Percentiles rank a stretch among this genome's conserved stretches.
phyloP scores from a whole-genome alignment of 2,329 filamentous ascomycete species.

The Amauroascus verrucosus region DNA sequence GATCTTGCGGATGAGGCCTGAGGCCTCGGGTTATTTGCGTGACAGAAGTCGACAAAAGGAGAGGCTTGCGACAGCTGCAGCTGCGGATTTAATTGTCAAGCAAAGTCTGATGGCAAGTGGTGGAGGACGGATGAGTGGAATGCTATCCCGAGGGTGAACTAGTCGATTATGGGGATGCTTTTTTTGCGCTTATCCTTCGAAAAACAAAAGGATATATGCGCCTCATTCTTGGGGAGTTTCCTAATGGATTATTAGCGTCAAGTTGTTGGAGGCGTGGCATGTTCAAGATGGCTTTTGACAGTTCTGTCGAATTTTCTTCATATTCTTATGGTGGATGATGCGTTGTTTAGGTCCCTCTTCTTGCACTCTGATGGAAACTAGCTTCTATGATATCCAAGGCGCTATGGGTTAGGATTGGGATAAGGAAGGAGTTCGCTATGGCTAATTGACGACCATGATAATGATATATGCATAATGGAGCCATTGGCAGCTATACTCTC shows the following conservation, averaged over 20 bases:
- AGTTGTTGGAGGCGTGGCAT: not conserved
- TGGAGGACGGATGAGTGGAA: conserved; percentile 44
- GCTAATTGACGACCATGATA: conserved; percentile 1
- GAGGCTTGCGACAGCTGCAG: conserved; percentile 75
- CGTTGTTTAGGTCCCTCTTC: not conserved
- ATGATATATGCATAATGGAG: not conserved
- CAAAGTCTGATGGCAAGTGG: conserved; percentile 65
- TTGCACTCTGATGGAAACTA: not conserved
- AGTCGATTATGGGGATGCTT: not conserved
- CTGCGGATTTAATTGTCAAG: conserved; percentile 86
- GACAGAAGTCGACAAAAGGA: conserved; percentile 91
- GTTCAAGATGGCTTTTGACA: not conserved
- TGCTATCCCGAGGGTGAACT: conserved; percentile 18
- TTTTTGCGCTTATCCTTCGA: not conserved
- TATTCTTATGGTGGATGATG: not conserved
- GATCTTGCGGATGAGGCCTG: conserved; percentile 87
- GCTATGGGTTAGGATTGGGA: not conserved
- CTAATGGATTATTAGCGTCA: not conserved
- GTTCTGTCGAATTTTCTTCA: not conserved
- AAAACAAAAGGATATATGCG: not conserved
- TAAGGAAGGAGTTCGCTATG: too few species aligned
- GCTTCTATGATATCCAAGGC: conserved; percentile 6
- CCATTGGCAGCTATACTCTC: not conserved
- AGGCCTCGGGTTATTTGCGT: conserved; percentile 76
- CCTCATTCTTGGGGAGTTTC: not conserved